Evolutionary conservation across 2,329 filamentous ascomycete genomes (phyloP).

Genomic region (Trichoderma sp.): DNA sequence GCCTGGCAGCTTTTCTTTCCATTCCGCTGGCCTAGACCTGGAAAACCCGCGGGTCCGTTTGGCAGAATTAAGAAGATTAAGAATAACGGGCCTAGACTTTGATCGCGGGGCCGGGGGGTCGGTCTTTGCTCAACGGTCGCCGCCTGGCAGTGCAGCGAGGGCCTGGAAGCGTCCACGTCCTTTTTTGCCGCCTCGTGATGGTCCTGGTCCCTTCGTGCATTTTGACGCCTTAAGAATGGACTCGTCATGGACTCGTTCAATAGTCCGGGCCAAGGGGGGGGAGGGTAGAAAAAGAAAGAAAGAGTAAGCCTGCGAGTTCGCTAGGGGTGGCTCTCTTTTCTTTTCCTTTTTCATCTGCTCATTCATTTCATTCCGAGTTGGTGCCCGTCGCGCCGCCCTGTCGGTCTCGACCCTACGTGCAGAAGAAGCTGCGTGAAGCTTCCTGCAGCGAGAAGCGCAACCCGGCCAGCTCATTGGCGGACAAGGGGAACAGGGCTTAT

Average conservation of each 20-base stretch:
- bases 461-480: not conserved
- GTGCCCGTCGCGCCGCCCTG: conserved; percentile 1
- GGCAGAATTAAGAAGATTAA: not conserved
- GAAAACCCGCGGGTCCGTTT: not conserved
- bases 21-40: conserved; percentile 8
- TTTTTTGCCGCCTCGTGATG: conserved; percentile 2
- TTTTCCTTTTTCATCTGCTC: not conserved
- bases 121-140: not conserved
- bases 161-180: conserved; percentile 21
- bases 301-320: too few relatives aligned
- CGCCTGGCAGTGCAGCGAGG: conserved; percentile 8
- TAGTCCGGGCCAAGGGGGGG: conserved; percentile 5
- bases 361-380: not conserved
- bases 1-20: not conserved
- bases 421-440: conserved; percentile 3
- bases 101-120: not conserved
- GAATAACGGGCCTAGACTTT: not conserved
- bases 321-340: too few relatives aligned
- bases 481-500: not conserved
- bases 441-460: not conserved
- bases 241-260: conserved; percentile 14
- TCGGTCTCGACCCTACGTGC: conserved; percentile 22
- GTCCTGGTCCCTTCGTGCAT: conserved; percentile 11
- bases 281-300: not conserved
- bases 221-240: not conserved